These are phyloP conservation scores for Cercophora scortea DNA, from an alignment of 495 filamentous ascomycete species.

Conservation along the genomic window DNA sequence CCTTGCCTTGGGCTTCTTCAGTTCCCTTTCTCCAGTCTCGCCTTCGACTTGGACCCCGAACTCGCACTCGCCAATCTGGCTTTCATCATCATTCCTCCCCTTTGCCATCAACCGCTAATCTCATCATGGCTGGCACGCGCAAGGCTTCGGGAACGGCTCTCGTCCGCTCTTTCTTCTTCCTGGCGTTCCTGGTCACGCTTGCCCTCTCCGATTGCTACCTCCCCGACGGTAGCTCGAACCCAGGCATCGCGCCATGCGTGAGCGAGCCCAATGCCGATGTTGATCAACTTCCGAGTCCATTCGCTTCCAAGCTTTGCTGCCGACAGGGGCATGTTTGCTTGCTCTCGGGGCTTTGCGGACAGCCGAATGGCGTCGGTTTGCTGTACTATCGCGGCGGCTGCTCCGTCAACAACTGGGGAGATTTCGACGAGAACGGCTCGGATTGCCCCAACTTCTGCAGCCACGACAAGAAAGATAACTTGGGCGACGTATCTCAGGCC, in stretches of 20 bases:
- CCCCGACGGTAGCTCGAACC: neutral
- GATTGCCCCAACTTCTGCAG: neutral
- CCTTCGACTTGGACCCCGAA: too few relatives aligned
- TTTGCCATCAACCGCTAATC: neutral
- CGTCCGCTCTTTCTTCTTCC: neutral
- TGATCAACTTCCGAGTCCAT: too few relatives aligned
- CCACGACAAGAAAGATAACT: neutral
- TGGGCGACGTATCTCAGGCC: neutral
- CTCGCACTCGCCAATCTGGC: too few relatives aligned
- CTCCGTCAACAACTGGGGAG: neutral
- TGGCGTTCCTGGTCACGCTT: neutral
- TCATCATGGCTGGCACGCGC: neutral
- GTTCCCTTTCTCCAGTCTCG: too few relatives aligned
- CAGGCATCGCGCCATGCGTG: neutral
- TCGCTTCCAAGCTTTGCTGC: neutral
- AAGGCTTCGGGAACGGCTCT: neutral
- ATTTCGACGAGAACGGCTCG: neutral
- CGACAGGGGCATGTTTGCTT: neutral
- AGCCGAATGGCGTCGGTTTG: neutral
- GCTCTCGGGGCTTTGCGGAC: neutral
- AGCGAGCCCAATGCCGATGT: neutral
- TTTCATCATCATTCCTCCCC: too few relatives aligned
- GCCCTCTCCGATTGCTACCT: neutral
- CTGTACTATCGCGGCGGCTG: constrained; percentile 9
- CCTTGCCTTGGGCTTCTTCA: too few relatives aligned